Conservation (phyloP, 2,329 filamentous ascomycete species). For the Nemania sp. region DNA sequence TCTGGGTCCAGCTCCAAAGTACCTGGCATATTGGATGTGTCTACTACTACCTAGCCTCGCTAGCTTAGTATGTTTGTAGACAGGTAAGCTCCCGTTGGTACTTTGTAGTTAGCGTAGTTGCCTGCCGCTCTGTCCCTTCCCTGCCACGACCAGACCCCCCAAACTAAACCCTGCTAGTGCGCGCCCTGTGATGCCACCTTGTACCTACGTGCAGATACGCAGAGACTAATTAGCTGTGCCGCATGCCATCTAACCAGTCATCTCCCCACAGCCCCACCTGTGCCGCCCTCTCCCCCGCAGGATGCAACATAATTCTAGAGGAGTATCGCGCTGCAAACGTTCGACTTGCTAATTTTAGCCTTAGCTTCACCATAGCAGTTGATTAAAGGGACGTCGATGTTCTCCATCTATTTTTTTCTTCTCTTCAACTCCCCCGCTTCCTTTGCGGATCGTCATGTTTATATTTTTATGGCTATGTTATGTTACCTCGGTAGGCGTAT, state of each 20-base stretch:
- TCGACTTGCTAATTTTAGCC: slow-evolving; percentile 1
- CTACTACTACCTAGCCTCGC: too few species aligned
- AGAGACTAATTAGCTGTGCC: neutral
- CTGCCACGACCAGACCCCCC: too few species aligned
- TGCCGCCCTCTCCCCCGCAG: neutral
- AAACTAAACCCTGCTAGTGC: neutral
- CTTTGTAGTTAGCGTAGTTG: neutral
- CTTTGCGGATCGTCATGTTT: neutral
- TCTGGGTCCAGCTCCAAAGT: neutral
- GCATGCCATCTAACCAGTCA: neutral
- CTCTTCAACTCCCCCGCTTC: neutral
- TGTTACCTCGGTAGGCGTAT: neutral
- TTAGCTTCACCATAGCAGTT: neutral
- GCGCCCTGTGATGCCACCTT: neutral
- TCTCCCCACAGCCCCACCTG: neutral
- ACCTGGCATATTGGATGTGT: too few species aligned
- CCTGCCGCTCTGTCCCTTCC: neutral
- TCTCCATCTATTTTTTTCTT: neutral
- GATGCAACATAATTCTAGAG: neutral
- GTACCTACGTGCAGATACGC: too few species aligned
- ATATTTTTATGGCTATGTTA: neutral
- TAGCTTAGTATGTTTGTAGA: too few species aligned
- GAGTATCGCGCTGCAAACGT: neutral
- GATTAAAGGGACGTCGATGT: neutral
- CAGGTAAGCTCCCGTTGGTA: too few species aligned